Evolutionary conservation across 2,329 filamentous ascomycete species (phyloP), one percentile per base, ranked within the genome.

Genomic region (Apiospora marii): DNA sequence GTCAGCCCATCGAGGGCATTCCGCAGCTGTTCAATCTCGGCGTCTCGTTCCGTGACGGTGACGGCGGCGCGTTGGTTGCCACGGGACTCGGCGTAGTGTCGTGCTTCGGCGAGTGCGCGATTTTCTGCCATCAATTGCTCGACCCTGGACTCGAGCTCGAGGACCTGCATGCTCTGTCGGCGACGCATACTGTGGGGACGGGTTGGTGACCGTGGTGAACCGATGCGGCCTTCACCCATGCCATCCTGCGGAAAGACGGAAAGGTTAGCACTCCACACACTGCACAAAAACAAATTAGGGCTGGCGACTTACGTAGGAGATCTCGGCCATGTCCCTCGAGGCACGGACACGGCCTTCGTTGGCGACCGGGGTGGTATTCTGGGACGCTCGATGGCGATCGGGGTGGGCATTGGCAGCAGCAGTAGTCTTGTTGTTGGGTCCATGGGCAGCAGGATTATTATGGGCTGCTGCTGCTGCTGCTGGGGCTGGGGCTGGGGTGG

Each of bases 121-220:
- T 98, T 98, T 82, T 99, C 96, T 30, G 92, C 91, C 53, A 93
- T 87, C 75, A 99, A 87, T 82, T 96, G 92, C 77, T 98, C 94
- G 78, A 99, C 89, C 79, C 90, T 91, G 73, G 90, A 88, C 86
- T 98, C 95, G 80, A 99, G 91, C 79, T 99, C 96, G 74, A 98
- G 91, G 71, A 96, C 91, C 85, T 98, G 96, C 92, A 98, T 96
- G 88, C 96, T 98, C 84, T 98, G 96, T 81, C 96, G 94, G 81
- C 96, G 95, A 78, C 96, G 95, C 90, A 99, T 93, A 87, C 95
- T 98, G 80, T 95, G 94, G 78, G 96, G 95, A 83, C 96, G 92
- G 77, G 94, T 97, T 71, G 96, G 96, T 79, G 96, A 98, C 79
- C 93, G 92, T 80, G 96, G 95, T 81, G 95, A 97, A 81, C 92